Evolutionary conservation across 1,139 yeast genomes (phyloP).

Genomic region (Arxiozyma telluris): DNA sequence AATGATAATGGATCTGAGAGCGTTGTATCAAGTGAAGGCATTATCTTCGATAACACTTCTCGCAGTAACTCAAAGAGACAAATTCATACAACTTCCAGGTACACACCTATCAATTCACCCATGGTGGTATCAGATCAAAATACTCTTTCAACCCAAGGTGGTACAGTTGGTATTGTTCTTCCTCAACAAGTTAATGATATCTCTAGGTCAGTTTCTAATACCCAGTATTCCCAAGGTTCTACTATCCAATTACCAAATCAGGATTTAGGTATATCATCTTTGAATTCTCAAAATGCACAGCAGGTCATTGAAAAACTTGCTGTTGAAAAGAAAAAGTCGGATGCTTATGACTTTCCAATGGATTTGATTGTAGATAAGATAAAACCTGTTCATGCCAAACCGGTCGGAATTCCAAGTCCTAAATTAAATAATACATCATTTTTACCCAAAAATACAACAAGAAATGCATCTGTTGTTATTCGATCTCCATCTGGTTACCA

Average conservation of each 20-base stretch:
- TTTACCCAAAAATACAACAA: not conserved
- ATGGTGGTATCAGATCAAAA: not conserved
- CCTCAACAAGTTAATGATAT: conserved; percentile 8
- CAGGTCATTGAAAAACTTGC: conserved; percentile 31
- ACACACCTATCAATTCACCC: not conserved
- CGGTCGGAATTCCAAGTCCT: conserved; percentile 25
- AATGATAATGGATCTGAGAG: not conserved
- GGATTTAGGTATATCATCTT: conserved; percentile 6
- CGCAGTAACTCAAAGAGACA: not conserved
- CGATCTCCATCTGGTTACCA: not conserved
- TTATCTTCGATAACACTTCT: not conserved
- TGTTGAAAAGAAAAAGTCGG: conserved; percentile 48
- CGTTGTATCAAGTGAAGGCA: not conserved
- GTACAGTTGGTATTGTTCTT: conserved; percentile 10
- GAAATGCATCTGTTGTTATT: not conserved
- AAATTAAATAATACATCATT: conserved; percentile 2
- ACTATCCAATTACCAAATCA: not conserved
- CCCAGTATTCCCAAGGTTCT: not conserved
- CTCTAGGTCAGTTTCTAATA: not conserved
- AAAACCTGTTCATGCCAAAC: conserved; percentile 33
- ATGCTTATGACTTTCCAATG: conserved; percentile 74
- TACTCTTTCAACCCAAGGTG: not conserved
- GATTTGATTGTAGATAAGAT: conserved; percentile 39
- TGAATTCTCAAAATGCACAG: not conserved
- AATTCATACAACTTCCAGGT: not conserved